phyloP scores from a whole-genome alignment of 225 moss, liverwort and hornwort genomes.

The Asterella californica region DNA sequence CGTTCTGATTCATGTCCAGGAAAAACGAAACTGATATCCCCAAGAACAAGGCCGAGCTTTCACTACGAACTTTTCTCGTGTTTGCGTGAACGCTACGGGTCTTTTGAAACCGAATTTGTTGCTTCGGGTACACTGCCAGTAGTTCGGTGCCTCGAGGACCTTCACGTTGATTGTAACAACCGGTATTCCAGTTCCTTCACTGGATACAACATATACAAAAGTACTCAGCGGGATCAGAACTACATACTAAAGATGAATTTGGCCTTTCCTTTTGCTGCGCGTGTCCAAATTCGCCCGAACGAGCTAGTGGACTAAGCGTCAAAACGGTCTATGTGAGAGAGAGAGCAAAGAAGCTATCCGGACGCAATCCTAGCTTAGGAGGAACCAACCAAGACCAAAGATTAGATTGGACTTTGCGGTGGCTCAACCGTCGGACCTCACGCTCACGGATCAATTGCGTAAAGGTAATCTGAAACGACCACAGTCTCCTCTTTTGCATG shows the following conservation, averaged over 20 bases:
- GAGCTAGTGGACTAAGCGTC: neutral
- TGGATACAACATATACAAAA: neutral
- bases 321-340: neutral
- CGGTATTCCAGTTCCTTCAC: neutral
- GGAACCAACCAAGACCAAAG: no score
- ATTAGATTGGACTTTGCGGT: neutral
- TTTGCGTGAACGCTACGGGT: no score
- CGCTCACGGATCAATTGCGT: neutral
- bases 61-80: no score
- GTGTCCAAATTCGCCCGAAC: neutral
- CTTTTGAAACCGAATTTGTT: neutral
- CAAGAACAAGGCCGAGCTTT: no score
- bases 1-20: no score
- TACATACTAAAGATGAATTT: neutral
- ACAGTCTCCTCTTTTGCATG: neutral
- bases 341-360: neutral
- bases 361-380: no score
- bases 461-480: neutral
- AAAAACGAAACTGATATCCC: no score
- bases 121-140: neutral
- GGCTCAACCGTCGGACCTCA: neutral
- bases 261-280: neutral
- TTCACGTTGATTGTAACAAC: neutral
- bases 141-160: neutral
- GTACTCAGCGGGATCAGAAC: neutral